Percentiles rank a stretch among this genome's conserved stretches.
Evolutionary conservation across 345 rosid species (phyloP).

Genomic region (Hevea brasiliensis): DNA sequence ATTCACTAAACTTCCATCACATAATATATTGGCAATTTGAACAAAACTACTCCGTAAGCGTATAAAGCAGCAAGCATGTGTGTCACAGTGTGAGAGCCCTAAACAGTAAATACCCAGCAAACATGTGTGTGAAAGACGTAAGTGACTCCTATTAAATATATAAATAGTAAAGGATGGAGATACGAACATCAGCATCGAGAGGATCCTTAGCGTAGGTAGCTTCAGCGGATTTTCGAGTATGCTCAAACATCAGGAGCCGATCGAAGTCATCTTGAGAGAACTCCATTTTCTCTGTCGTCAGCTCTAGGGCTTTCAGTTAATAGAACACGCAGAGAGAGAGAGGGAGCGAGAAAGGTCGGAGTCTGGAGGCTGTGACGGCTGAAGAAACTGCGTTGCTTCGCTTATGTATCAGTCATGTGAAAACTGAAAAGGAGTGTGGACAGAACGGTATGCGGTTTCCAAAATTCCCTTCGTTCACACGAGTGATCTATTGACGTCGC

Average conservation of each 20-base stretch:
- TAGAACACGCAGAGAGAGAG: neutral
- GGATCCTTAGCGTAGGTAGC: slow-evolving; percentile 53
- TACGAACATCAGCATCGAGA: slow-evolving; percentile 58
- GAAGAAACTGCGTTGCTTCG: neutral
- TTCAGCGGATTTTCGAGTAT: slow-evolving; percentile 56
- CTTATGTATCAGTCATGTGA: no score
- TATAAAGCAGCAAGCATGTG: no score
- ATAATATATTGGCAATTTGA: no score
- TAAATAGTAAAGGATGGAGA: neutral
- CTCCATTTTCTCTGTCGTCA: slow-evolving; percentile 38
- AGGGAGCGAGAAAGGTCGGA: no score
- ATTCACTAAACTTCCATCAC: neutral
- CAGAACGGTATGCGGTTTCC: no score
- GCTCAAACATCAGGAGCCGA: slow-evolving; percentile 54
- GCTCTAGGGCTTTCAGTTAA: neutral
- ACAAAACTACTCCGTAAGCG: no score
- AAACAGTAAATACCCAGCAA: no score
- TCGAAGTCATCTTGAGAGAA: slow-evolving; percentile 57
- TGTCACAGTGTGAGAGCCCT: no score
- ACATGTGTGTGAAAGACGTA: no score
- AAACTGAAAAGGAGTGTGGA: no score
- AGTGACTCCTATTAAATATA: neutral
- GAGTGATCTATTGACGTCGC: no score
- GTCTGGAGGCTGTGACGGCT: neutral
- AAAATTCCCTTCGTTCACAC: no score